These are phyloP conservation scores for Colletotrichum tamarilloi DNA, from an alignment of 2,329 filamentous ascomycete genomes.

Conservation along the genomic window DNA sequence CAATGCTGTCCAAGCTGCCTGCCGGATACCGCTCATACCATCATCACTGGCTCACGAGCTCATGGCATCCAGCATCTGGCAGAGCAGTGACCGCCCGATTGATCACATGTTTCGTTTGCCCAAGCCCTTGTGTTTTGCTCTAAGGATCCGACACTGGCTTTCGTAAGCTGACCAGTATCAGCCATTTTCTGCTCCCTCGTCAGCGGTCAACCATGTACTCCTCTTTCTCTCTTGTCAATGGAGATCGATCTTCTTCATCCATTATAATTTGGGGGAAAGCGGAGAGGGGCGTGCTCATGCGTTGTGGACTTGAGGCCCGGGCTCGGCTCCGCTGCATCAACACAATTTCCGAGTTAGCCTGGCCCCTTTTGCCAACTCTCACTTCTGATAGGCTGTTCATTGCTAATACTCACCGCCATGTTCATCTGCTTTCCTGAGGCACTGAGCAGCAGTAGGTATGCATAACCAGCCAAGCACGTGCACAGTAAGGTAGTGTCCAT, in stretches of 20 bases:
- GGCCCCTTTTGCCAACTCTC: not conserved
- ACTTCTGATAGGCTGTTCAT: not conserved
- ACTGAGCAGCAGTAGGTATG: too few relatives aligned
- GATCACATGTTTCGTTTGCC: not conserved
- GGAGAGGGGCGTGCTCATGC: not conserved
- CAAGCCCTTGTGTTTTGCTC: not conserved
- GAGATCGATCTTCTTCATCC: not conserved
- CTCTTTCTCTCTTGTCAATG: not conserved
- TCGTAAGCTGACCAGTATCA: not conserved
- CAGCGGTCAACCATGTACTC: not conserved
- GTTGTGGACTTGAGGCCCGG: not conserved
- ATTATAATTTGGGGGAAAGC: not conserved
- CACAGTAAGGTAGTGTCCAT: not conserved
- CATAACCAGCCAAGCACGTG: too few relatives aligned
- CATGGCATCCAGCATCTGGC: not conserved
- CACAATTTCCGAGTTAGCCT: slow-evolving; percentile 22
- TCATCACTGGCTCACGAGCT: not conserved
- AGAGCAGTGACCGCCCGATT: not conserved
- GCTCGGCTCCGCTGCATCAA: slow-evolving; percentile 25
- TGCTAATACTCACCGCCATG: slow-evolving; percentile 1
- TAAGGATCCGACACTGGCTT: not conserved
- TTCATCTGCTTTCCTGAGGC: not conserved
- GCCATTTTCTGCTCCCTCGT: not conserved
- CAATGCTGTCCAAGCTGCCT: not conserved
- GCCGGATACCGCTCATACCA: not conserved